phyloP scores from a whole-genome alignment of 23 red algal species.

The Cyanidium caldarium region DNA sequence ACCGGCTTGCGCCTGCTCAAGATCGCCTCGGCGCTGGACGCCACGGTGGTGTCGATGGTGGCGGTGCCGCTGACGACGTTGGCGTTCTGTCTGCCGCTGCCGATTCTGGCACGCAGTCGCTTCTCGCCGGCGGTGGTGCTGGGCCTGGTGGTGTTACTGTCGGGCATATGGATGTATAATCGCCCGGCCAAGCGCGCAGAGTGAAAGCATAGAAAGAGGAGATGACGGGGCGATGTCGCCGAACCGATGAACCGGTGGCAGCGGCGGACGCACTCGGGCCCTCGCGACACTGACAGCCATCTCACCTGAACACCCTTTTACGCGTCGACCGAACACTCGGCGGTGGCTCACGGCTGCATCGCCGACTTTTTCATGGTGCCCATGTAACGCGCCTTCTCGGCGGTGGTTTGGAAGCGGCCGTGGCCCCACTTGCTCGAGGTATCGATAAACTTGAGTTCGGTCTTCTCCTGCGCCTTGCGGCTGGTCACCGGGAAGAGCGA shows the following conservation, averaged over 20 bases:
- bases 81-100: constrained; percentile 13
- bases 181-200: no score
- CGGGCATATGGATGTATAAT: constrained; percentile 14
- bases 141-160: background rate
- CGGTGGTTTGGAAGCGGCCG: constrained; percentile 90
- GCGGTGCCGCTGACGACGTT: constrained; percentile 12
- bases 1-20: constrained; percentile 2
- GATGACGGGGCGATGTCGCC: background rate
- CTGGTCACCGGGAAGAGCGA: constrained; percentile 59
- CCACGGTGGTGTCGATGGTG: background rate
- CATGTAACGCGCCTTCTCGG: constrained; percentile 87
- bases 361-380: constrained; percentile 48
- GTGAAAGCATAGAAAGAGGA: background rate
- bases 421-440: constrained; percentile 92
- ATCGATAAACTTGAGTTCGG: constrained; percentile 95
- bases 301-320: no score
- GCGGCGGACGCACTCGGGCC: no score
- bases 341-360: no score
- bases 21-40: constrained; percentile 3
- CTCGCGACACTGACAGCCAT: no score
- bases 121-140: constrained; percentile 4
- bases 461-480: constrained; percentile 70
- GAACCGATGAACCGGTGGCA: no score
- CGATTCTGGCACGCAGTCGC: background rate
- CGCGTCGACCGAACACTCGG: no score